These are phyloP conservation scores for Carex pumila DNA, from an alignment of 176 grass and related monocot species.

Conservation along the genomic window DNA sequence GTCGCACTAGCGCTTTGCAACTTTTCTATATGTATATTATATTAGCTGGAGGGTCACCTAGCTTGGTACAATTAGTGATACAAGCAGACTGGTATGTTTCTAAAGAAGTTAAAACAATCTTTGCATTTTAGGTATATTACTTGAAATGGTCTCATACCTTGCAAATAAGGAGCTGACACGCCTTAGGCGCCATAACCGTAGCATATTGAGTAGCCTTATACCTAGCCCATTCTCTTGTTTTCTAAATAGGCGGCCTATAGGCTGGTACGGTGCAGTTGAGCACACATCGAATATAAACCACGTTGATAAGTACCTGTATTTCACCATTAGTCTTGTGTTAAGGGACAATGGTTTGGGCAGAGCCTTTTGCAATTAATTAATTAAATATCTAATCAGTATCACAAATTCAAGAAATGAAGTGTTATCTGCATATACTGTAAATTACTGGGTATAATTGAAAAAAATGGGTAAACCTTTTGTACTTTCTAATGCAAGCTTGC, in stretches of 20 bases:
- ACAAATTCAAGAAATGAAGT: not conserved
- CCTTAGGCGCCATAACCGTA: constrained; percentile 81
- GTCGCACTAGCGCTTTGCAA: not conserved
- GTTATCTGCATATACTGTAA: not conserved
- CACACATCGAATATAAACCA: constrained; percentile 93
- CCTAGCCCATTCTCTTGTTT: constrained; percentile 47
- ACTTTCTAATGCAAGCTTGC: not conserved
- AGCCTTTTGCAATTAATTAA: not conserved
- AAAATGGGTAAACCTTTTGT: not conserved
- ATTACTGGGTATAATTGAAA: not conserved
- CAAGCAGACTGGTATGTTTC: not conserved
- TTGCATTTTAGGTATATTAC: not conserved
- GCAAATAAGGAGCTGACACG: constrained; percentile 76
- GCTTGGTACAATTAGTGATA: not conserved
- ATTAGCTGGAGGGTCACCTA: not conserved
- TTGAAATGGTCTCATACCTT: constrained; percentile 41
- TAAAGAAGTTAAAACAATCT: not conserved
- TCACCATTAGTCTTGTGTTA: not conserved
- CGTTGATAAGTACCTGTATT: constrained; percentile 74
- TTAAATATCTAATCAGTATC: not conserved
- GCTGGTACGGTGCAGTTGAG: constrained; percentile 82
- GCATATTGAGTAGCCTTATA: constrained; percentile 73
- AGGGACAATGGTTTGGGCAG: not conserved
- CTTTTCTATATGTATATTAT: not conserved
- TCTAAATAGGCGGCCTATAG: constrained; percentile 52